phyloP scores from a whole-genome alignment of 257 asterid species.

The Asclepias syriaca region DNA sequence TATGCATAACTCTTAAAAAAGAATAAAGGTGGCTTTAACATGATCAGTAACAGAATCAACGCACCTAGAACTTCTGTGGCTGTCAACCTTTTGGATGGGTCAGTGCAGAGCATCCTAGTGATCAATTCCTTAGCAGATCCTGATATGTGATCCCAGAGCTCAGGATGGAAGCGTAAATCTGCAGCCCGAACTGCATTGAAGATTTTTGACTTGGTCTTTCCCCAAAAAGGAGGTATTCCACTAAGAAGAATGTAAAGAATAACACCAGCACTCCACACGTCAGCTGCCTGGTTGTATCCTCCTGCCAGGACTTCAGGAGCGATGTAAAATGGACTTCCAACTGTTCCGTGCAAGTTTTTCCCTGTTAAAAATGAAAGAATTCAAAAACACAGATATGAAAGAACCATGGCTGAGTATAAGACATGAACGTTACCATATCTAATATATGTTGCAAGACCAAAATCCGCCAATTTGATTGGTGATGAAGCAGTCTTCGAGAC shows the following conservation, averaged over 20 bases:
- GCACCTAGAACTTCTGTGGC: constrained; percentile 50
- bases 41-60: constrained; percentile 6
- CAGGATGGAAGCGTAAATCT: constrained; percentile 39
- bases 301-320: constrained; percentile 60
- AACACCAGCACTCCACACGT: constrained; percentile 69
- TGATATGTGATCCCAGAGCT: constrained; percentile 47
- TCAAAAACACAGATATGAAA: background rate
- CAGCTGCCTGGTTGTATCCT: constrained; percentile 52
- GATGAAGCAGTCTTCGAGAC: constrained; percentile 37
- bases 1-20: background rate
- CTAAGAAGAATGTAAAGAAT: constrained; percentile 57
- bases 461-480: constrained; percentile 57
- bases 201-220: constrained; percentile 53
- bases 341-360: constrained; percentile 48
- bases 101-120: constrained; percentile 40
- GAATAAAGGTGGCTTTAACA: background rate
- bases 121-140: constrained; percentile 48
- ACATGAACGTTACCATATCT: constrained; percentile 30
- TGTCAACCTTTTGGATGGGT: constrained; percentile 44
- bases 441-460: constrained; percentile 57
- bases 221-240: constrained; percentile 70
- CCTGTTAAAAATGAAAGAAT: constrained; percentile 25
- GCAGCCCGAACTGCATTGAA: constrained; percentile 60
- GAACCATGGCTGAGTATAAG: background rate
- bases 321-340: constrained; percentile 62